Percentiles rank a stretch among this genome's conserved stretches.
phyloP scores from a whole-genome alignment of 129 eudicot genomes.

The Chrysanthemum lavandulifolium region DNA sequence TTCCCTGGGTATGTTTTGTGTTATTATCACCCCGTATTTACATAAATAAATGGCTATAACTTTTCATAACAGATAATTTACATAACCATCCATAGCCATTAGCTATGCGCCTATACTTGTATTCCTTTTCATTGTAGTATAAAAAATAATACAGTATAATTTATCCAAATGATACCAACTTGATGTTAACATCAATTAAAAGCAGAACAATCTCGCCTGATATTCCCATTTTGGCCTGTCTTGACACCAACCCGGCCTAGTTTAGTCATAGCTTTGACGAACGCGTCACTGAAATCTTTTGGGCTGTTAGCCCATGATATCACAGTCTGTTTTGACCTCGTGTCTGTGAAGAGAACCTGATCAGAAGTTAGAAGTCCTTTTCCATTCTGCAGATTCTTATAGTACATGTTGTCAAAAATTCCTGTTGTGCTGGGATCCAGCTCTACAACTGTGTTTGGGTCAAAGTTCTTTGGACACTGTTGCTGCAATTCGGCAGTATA shows the following conservation, averaged over 20 bases:
- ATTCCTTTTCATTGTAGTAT: too few species aligned
- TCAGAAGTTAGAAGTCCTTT: constrained; percentile 77
- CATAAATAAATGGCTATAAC: too few species aligned
- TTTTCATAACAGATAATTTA: too few species aligned
- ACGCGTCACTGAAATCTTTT: constrained; percentile 45
- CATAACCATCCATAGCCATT: too few species aligned
- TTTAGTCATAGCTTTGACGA: constrained; percentile 53
- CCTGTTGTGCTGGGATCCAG: constrained; percentile 72
- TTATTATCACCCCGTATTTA: too few species aligned
- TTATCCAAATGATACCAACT: not conserved
- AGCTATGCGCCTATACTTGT: too few species aligned
- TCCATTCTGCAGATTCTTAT: constrained; percentile 48
- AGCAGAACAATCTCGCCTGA: constrained; percentile 54
- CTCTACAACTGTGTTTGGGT: constrained; percentile 55
- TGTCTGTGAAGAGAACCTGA: constrained; percentile 62
- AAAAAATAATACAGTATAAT: too few species aligned
- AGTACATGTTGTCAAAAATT: constrained; percentile 71
- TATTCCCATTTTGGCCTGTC: constrained; percentile 58
- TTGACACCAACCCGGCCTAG: constrained; percentile 82
- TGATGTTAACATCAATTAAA: constrained; percentile 37
- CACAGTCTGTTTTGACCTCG: constrained; percentile 52
- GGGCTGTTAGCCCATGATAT: constrained; percentile 46
- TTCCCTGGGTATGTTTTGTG: too few species aligned
- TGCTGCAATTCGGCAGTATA: constrained; percentile 52
- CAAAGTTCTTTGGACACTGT: constrained; percentile 62